Conservation (phyloP, 2,329 filamentous ascomycete species). For the Ophiostoma piceae region DNA sequence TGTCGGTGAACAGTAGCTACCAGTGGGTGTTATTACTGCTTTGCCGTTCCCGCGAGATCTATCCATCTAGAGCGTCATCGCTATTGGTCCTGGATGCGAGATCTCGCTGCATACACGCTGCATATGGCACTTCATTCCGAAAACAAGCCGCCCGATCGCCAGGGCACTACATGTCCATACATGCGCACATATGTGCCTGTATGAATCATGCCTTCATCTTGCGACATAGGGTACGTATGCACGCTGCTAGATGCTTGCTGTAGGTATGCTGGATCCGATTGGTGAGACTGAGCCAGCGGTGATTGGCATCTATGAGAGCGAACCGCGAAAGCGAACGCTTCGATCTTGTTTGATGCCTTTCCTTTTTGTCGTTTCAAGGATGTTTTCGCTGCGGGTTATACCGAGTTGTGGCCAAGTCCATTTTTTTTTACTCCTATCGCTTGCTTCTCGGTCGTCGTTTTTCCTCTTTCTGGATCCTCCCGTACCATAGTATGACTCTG, state of each 20-base stretch:
- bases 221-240: slow-evolving; percentile 2
- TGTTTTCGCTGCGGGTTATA: slow-evolving; percentile 11
- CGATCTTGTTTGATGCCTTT: background rate
- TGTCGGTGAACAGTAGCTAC: background rate
- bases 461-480: slow-evolving; percentile 1
- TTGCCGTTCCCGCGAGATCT: background rate
- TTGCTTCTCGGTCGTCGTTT: slow-evolving; percentile 16
- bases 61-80: too few relatives aligned
- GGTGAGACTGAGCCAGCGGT: background rate
- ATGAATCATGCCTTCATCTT: background rate
- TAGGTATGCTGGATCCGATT: background rate
- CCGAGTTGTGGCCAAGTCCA: slow-evolving; percentile 10
- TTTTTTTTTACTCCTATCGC: background rate
- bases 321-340: background rate
- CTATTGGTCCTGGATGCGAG: background rate
- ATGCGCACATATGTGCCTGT: background rate
- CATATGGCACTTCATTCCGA: background rate
- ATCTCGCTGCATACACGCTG: background rate
- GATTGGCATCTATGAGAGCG: background rate
- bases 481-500: background rate
- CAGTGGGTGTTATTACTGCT: background rate
- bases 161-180: background rate
- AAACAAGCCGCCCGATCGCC: slow-evolving; percentile 5
- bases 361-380: background rate
- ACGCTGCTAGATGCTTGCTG: background rate